Evolutionary conservation across 1,284 basidiomycete genomes (phyloP).

Genomic region (Apiotrichum sp.): DNA sequence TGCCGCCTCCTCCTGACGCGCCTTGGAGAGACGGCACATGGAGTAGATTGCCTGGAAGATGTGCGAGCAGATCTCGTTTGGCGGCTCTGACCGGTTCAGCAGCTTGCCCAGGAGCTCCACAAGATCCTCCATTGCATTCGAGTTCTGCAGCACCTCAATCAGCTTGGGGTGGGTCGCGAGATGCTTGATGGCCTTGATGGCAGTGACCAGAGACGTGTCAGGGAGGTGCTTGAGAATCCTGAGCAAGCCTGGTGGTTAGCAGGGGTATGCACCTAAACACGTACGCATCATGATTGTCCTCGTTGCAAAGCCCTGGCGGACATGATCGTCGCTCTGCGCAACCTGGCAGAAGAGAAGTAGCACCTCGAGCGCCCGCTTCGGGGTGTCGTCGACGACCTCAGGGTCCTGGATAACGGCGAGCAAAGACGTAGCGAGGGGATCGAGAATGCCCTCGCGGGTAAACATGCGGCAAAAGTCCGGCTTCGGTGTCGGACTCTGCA

Average conservation of each 20-base stretch:
- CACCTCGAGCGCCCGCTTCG: constrained; percentile 82
- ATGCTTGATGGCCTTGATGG: constrained; percentile 93
- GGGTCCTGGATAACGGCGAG: constrained; percentile 76
- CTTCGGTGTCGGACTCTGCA: constrained; percentile 87
- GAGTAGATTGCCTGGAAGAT: constrained; percentile 94
- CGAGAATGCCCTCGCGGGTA: constrained; percentile 86
- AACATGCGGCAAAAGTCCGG: constrained; percentile 99
- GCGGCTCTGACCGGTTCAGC: constrained; percentile 65
- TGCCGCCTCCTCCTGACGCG: constrained; percentile 91
- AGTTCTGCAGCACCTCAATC: constrained; percentile 89
- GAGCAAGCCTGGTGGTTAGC: constrained; percentile 59
- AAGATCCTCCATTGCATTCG: constrained; percentile 87
- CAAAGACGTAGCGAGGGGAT: constrained; percentile 83
- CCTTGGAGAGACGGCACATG: constrained; percentile 87
- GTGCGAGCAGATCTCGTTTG: constrained; percentile 68
- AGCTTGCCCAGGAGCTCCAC: constrained; percentile 77
- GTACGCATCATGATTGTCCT: constrained; percentile 80
- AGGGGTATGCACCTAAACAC: constrained; percentile 35
- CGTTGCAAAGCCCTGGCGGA: constrained; percentile 82
- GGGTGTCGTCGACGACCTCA: constrained; percentile 64
- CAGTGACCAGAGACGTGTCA: constrained; percentile 73
- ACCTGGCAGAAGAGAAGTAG: constrained; percentile 90
- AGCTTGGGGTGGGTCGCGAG: constrained; percentile 85
- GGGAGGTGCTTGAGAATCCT: constrained; percentile 76
- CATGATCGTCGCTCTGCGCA: constrained; percentile 85